Evolutionary conservation across 148 eudicot species (phyloP).

Genomic region (Chenopodium berlandieri): DNA sequence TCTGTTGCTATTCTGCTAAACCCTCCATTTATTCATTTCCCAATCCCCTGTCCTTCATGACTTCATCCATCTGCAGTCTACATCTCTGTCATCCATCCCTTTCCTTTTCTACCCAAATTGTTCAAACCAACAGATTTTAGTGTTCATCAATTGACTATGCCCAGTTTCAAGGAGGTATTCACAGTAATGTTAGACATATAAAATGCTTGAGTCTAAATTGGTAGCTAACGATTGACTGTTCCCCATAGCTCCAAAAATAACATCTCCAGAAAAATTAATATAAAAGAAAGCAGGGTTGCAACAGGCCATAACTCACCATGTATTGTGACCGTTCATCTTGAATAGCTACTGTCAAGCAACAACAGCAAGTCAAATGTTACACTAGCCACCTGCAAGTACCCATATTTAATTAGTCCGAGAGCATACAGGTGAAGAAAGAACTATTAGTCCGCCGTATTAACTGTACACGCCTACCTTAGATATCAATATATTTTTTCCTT

Average conservation of each 20-base stretch:
- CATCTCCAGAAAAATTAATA: background rate
- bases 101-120: background rate
- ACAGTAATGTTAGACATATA: background rate
- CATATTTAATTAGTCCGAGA: too few relatives aligned
- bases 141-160: background rate
- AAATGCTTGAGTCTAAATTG: background rate
- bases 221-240: background rate
- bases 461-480: too few relatives aligned
- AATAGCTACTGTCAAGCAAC: slow-evolving; percentile 74
- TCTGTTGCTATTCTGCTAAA: background rate
- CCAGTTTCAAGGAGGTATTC: background rate
- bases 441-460: too few relatives aligned
- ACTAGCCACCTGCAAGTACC: too few relatives aligned
- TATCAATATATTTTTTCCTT: too few relatives aligned
- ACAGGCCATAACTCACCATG: slow-evolving; percentile 40
- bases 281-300: too few relatives aligned
- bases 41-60: background rate
- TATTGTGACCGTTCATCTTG: slow-evolving; percentile 96
- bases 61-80: background rate
- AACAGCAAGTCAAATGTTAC: too few relatives aligned
- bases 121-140: background rate
- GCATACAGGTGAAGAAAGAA: too few relatives aligned
- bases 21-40: background rate
- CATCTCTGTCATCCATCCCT: background rate
- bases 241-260: too few relatives aligned